Conservation (phyloP, 768 basidiomycete genomes). For the Mycena capillaripes region DNA sequence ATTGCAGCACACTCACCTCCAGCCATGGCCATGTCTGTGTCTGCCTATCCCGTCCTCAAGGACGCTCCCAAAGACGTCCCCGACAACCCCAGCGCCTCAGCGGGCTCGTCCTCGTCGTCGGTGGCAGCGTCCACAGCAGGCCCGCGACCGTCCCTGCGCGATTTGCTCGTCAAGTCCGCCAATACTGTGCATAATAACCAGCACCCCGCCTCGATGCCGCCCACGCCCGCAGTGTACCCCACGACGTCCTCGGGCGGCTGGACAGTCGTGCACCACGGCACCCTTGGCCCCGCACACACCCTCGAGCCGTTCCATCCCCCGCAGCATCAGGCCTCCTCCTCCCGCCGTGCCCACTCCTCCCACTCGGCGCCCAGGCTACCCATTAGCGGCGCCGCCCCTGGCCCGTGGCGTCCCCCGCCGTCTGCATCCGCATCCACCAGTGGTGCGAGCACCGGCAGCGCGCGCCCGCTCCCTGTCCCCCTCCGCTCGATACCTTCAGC, state of each 20-base stretch:
- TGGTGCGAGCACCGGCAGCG: neutral
- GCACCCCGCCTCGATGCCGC: neutral
- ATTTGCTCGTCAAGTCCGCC: neutral
- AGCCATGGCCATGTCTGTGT: conserved; percentile 4
- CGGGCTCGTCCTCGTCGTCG: neutral
- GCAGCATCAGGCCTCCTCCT: neutral
- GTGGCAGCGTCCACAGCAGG: too few relatives aligned
- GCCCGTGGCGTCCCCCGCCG: neutral
- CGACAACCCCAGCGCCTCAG: neutral
- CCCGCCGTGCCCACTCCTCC: conserved; percentile 9
- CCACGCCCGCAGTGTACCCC: conserved; percentile 14
- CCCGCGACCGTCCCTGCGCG: neutral
- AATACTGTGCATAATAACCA: neutral
- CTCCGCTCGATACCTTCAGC: conserved; percentile 31
- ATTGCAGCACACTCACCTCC: too few relatives aligned
- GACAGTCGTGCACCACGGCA: conserved; percentile 38
- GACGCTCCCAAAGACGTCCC: neutral
- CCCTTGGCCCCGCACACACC: conserved; percentile 21
- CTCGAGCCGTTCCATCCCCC: conserved; percentile 11
- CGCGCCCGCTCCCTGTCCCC: conserved; percentile 29
- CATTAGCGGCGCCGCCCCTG: conserved; percentile 18
- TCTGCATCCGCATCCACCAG: neutral
- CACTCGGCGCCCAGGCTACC: conserved; percentile 12
- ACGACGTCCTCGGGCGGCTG: conserved; percentile 23
- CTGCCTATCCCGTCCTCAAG: neutral